phyloP scores from a whole-genome alignment of 2,329 filamentous ascomycete species.

The Ceratocystis ficicola region DNA sequence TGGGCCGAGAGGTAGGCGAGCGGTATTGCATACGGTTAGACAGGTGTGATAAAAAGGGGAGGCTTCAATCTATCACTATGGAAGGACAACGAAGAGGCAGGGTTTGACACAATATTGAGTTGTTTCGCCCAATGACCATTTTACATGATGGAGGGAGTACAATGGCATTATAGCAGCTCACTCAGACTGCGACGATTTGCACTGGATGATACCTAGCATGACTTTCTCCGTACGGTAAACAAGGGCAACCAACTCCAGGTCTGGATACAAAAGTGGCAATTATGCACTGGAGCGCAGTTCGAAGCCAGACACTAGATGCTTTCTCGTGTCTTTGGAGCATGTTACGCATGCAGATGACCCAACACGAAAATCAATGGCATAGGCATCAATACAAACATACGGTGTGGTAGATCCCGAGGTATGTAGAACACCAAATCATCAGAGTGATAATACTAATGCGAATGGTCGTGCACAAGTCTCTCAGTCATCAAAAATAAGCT shows the following conservation, averaged over 20 bases:
- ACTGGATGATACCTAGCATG: neutral
- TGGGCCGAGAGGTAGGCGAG: slow-evolving; percentile 10
- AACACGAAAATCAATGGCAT: neutral
- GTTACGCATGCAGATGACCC: neutral
- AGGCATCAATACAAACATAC: slow-evolving; percentile 2
- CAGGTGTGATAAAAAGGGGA: neutral
- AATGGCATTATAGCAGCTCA: neutral
- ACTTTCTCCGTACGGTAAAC: neutral
- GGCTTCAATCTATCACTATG: neutral
- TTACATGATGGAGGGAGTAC: neutral
- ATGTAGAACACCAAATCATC: neutral
- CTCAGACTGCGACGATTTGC: neutral
- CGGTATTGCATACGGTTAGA: slow-evolving; percentile 5
- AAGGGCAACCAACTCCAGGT: neutral
- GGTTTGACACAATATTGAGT: neutral
- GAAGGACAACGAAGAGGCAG: neutral
- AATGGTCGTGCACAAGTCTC: neutral
- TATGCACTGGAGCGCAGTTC: neutral
- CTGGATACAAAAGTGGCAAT: neutral
- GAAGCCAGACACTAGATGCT: neutral
- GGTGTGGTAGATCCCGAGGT: neutral
- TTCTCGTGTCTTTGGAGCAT: neutral
- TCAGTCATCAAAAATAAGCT: neutral
- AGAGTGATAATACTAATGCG: neutral
- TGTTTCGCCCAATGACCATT: neutral